A percentile compares a stretch with the other conserved stretches of the same genome.
These are phyloP conservation scores for Oenanthe sinensis DNA, from an alignment of 129 eudicot genomes.

Conservation along the genomic window DNA sequence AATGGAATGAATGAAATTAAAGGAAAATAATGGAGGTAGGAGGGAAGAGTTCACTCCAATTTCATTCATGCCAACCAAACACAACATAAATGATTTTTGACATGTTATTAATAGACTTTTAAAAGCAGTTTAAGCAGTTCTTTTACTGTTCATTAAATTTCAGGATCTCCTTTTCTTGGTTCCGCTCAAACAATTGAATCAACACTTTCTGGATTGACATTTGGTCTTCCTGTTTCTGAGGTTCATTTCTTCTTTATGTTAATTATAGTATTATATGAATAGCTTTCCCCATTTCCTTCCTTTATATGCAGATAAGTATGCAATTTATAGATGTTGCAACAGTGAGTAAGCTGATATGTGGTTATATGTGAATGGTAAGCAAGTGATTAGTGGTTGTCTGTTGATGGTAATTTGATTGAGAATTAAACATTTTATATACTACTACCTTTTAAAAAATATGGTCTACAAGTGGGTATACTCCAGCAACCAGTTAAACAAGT, in stretches of 20 bases:
- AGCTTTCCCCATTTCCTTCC: background rate
- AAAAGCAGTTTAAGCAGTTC: slow-evolving; percentile 7
- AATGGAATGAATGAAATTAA: too few relatives aligned
- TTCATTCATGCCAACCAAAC: too few relatives aligned
- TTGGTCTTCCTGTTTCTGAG: slow-evolving; percentile 98
- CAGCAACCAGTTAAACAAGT: background rate
- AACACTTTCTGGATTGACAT: slow-evolving; percentile 72
- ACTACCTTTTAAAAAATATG: background rate
- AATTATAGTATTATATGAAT: background rate
- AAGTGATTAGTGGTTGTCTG: background rate
- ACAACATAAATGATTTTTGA: background rate
- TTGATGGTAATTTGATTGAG: background rate
- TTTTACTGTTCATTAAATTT: slow-evolving; percentile 19
- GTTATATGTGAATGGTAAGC: background rate
- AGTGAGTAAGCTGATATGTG: background rate
- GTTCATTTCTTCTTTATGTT: slow-evolving; percentile 22
- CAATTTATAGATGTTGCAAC: background rate
- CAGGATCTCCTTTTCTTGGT: slow-evolving; percentile 95
- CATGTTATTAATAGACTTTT: slow-evolving; percentile 8
- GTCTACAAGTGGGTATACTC: background rate
- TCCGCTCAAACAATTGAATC: slow-evolving; percentile 73
- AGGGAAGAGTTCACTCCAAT: too few relatives aligned
- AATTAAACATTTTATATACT: background rate
- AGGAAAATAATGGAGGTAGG: too few relatives aligned
- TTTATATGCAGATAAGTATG: background rate